Evolutionary conservation across 805 yeast genomes (phyloP), one percentile per base, ranked within the genome.

Genomic region (Zygosaccharomyces siamensis): DNA sequence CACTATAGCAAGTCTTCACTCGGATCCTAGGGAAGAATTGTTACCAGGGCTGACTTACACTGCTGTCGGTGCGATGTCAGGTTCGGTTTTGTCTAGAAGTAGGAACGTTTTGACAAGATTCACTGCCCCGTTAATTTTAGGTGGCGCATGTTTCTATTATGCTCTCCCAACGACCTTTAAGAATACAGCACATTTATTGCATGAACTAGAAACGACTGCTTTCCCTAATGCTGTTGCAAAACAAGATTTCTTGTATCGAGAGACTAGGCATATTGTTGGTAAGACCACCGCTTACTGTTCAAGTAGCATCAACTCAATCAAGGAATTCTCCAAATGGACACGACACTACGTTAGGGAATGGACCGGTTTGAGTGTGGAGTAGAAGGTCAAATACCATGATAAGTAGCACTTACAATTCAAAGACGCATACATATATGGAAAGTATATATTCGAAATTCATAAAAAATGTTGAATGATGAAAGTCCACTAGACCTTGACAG

Each of bases 111-210:
- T 79, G 2, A 63, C 77, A 14, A 79, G 75, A 59, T 67, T 73
- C 2, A 52, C 75, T 1, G 69, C 77, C 37, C 88, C 89, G 0
- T 33, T 80, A 0, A 59, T 72, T 0, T 69, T 79, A 32, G 85
- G 86, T 20, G 43, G 75, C 23, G 69, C 69, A 14, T 73, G 85
- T 1, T 80, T 81, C 66, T 72, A 69, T 47, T 71, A 77, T 59
- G 79, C 77, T 52, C 69, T 83, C 54, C 89, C 89, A 5, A 66
- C 70, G 12, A 83, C 89, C 0, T 80, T 75, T 53, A 56, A 60
- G 10, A 80, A 78, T 55, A 74, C 83, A 4, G 63, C 67, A 23
- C 61, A 63, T 8, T 75, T 78, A 52, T 52, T 74, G 7, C 77
- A 80, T 72, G 67, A 66, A 24, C 66, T 77, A 48, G 86, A 83